phyloP scores from a whole-genome alignment of 768 basidiomycete genomes.

The Serendipita sp. region DNA sequence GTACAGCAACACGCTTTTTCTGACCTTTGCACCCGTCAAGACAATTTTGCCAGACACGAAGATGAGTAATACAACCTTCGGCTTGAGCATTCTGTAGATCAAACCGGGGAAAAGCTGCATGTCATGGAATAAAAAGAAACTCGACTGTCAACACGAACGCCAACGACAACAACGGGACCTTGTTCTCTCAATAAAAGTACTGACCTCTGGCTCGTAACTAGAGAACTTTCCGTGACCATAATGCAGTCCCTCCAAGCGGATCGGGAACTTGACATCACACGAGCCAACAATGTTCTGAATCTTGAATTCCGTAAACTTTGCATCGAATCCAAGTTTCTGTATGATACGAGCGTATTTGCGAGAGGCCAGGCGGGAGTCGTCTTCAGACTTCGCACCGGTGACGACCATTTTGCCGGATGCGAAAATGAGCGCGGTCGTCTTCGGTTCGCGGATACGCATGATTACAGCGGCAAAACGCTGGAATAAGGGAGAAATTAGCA shows the following conservation, averaged over 20 bases:
- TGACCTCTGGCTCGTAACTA: conserved; percentile 91
- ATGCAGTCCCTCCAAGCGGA: conserved; percentile 89
- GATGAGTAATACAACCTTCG: conserved; percentile 94
- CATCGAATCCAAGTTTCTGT: conserved; percentile 97
- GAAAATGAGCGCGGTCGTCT: conserved; percentile 98
- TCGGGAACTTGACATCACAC: conserved; percentile 98
- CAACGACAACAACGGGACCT: not conserved
- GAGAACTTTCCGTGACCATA: conserved; percentile 97
- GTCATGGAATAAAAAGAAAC: conserved; percentile 8
- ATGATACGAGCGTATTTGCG: conserved; percentile 99
- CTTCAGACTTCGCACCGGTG: conserved; percentile 97
- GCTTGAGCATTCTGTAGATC: conserved; percentile 99
- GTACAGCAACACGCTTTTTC: conserved; percentile 16
- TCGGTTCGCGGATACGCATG: conserved; percentile 99
- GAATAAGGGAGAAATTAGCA: conserved; percentile 25
- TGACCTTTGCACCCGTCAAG: conserved; percentile 95
- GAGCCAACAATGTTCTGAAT: conserved; percentile 98
- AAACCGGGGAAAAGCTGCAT: conserved; percentile 88
- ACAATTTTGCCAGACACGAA: conserved; percentile 99
- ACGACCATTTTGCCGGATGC: conserved; percentile 99
- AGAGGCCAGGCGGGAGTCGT: conserved; percentile 90
- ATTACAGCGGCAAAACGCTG: conserved; percentile 99
- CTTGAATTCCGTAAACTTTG: conserved; percentile 99
- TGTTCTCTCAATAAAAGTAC: conserved; percentile 15
- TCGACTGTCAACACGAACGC: not conserved